Evolutionary conservation across 169 alveolate species (phyloP), one percentile per base, ranked within the genome.

Genomic region (Neospora caninum): DNA sequence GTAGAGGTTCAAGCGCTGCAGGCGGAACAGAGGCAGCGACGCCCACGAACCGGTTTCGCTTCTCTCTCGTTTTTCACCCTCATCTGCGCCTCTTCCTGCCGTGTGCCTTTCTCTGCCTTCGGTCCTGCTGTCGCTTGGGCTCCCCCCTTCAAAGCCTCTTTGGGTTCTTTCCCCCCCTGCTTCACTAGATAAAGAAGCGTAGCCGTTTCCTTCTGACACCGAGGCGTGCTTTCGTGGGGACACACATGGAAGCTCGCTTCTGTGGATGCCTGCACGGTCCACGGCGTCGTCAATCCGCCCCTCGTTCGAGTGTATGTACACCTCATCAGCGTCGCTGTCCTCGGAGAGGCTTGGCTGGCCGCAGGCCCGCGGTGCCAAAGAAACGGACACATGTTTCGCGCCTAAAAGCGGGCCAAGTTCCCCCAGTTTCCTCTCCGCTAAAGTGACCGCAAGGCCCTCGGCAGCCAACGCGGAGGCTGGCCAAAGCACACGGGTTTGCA

Each of bases 401-500:
- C 34, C 25, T 4, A 64, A 64, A 64, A 16, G 43, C 86, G 41
- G 39, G 10, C 1, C 49, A n/a, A 78, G 22, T n/a, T 78, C 45
- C 86, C n/a, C 45, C 86, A 38, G 86, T 36, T 38, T 38, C 67
- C 89, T 2, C 64, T 41, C 42, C 89, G 22, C 67, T 4, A 82
- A 43, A 9, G 34, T 29, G 18, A 2, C 20, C 7, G 54, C 20
- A 25, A 82, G 89, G 20, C 16, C 41, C 31, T 38, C 64, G 34
- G 69, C 9, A 6, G 89, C 53, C n/a, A 82, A 36, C 6, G 89
- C 89, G 9, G 89, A 82, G 22, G 89, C 25, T 1, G 89, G 89
- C 89, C 89, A 82, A 36, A 82, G 34, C n/a, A 82, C 89, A 20
- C 89, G 89, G 10, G 89, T 82, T 49, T 43, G 89, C 89, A 82